phyloP scores from a whole-genome alignment of 2,329 filamentous ascomycete species.

The Neopestalotiopsis rosae region DNA sequence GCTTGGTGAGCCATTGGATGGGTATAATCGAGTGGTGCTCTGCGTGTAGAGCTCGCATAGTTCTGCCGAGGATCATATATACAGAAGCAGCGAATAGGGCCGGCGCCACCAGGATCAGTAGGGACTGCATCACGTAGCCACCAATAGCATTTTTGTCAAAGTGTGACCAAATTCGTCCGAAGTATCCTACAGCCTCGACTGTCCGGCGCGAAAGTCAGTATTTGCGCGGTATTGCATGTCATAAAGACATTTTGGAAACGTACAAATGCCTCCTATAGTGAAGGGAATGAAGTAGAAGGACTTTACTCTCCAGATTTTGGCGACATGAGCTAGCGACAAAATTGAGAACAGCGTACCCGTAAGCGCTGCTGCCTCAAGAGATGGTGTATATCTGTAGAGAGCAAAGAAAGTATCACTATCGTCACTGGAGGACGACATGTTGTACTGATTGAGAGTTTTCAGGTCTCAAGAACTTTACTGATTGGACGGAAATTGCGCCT shows the following conservation, averaged over 20 bases:
- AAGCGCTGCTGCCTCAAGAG: not conserved
- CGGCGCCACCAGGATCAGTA: slow-evolving; percentile 28
- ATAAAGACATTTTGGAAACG: not conserved
- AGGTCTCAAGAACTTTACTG: no score
- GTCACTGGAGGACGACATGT: not conserved
- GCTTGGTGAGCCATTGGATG: slow-evolving; percentile 44
- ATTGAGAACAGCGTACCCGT: not conserved
- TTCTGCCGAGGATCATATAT: slow-evolving; percentile 42
- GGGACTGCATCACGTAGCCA: slow-evolving; percentile 26
- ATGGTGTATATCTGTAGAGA: slow-evolving; percentile 5
- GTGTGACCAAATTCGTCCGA: slow-evolving; percentile 27
- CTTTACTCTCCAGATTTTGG: not conserved
- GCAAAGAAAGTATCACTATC: not conserved
- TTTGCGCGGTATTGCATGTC: no score
- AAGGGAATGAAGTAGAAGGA: slow-evolving; percentile 16
- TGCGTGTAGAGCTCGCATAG: slow-evolving; percentile 31
- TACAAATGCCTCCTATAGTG: slow-evolving; percentile 17
- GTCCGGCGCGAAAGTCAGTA: no score
- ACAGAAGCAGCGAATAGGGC: slow-evolving; percentile 39
- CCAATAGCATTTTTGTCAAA: slow-evolving; percentile 23
- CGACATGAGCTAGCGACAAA: slow-evolving; percentile 2
- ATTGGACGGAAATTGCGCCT: no score
- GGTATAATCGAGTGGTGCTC: slow-evolving; percentile 20
- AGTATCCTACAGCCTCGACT: slow-evolving; percentile 28
- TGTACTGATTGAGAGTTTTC: not conserved